Base-by-base conservation (phyloP, 139 green algal genomes). In the Dunaliella primolecta region DNA sequence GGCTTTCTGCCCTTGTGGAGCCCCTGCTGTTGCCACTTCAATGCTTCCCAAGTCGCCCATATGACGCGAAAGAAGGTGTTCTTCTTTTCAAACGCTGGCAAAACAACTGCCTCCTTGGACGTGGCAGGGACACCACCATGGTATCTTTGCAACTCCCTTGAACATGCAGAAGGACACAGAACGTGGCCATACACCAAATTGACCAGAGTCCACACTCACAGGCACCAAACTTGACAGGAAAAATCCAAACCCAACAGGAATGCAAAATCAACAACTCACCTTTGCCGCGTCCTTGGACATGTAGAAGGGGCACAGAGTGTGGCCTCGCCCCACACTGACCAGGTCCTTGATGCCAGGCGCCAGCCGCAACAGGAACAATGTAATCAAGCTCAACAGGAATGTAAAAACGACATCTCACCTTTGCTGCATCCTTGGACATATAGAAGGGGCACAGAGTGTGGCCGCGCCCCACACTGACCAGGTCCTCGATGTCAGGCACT, bases 171-270 rank as follows among this genome's bases (percentile, higher is more conserved):
- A 91, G 87, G 87, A 83, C 87, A 91, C 79, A 91, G 78, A n/a
- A 72, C 74, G 82, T 88, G 82, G 20, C 74, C 70, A 34, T 82
- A 38, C 23, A 86, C 96, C 1, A 97, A 64, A 29, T 83, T 78
- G 1, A 92, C 85, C n/a, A 99, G 83, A 23, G 74, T 99, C 96
- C 85, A 99, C 96, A 32, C 99, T 98, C 86, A 99, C 96, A 55
- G 88, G 85, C 25, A 91, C 83, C 3, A 75, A 11, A 27, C 75
- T 34, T 46, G 85, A 33, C 25, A n/a, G n/a, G n/a, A n/a, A n/a
- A n/a, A n/a, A n/a, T n/a, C n/a, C n/a, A n/a, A n/a, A n/a, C n/a
- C n/a, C n/a, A n/a, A n/a, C n/a, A n/a, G n/a, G n/a, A n/a, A n/a
- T n/a, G n/a, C n/a, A n/a, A n/a, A n/a, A n/a, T n/a, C n/a, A n/a